Evolutionary conservation across 805 yeast genomes (phyloP), one percentile per base, ranked within the genome.

Genomic region (Priceomyces haplophilus): DNA sequence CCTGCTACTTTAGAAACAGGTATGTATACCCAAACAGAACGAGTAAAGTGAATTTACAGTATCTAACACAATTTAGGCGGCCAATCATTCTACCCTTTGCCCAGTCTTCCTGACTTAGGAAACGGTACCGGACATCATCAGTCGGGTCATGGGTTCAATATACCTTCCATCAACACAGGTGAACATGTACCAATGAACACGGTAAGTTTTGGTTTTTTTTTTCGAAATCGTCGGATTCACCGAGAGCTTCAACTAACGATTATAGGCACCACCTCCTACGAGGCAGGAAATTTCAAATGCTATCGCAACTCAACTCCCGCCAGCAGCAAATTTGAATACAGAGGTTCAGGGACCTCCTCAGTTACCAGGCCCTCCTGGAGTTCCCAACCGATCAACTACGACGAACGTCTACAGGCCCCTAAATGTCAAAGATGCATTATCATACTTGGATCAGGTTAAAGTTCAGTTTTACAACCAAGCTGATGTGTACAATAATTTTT

Each of bases 361-460:
- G n/a, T 57, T 48, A 44, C 43, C 46, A 37, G 52, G 48, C 34
- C 54, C 52, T 42, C 71, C 55, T 44, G 72, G 67, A 7, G 65
- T 66, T 13, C 68, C 73, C 19, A 70, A 67, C 51, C 57, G 75
- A 39, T 64, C 73, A 18, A 56, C 71, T n/a, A 57, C 72, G 2
- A 61, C 69, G 7, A 67, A 59, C 42, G 66, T 67, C 23, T 84
- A 84, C 60, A 73, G 89, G 53, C 97, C 97, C 2, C 70, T 93
- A 54, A 93, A 93, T 58, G 98, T 93, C 39, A 88, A 88, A 60
- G 99, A 93, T 64, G 99, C 99, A 4, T 73, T 93, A 51, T 82
- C 96, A 7, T 93, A 95, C 59, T 76, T 93, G 52, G 99, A 95
- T 61, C 96, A 90, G 65, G 99, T 93, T 40, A 93, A 93, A 65